phyloP scores from a whole-genome alignment of 148 eudicot species.

The Cornus suecica region DNA sequence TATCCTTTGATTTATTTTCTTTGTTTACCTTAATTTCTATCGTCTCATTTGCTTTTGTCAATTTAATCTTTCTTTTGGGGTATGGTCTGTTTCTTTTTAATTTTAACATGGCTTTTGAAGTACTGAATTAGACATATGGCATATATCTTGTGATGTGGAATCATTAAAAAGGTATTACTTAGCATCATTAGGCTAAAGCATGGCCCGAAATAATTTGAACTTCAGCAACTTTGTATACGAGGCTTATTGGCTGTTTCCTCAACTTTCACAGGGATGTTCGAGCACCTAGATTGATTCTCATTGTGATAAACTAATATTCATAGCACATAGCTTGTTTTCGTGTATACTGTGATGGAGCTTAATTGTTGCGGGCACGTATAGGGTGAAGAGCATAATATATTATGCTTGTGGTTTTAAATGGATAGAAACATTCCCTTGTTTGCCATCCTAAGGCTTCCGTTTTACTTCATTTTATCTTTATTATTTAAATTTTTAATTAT shows the following conservation, averaged over 20 bases:
- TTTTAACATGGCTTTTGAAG: neutral
- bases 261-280: neutral
- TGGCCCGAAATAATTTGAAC: neutral
- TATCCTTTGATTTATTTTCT: constrained; percentile 56
- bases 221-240: too few species aligned
- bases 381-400: neutral
- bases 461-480: neutral
- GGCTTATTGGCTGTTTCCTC: neutral
- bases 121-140: neutral
- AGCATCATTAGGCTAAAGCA: too few species aligned
- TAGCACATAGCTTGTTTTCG: neutral
- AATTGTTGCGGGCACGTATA: neutral
- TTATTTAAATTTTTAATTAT: neutral
- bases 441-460: neutral
- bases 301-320: neutral
- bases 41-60: neutral
- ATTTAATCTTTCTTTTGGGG: neutral
- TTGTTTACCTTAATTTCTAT: neutral
- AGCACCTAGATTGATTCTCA: neutral
- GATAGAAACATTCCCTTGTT: neutral
- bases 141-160: neutral
- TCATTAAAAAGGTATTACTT: neutral
- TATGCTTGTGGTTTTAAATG: neutral
- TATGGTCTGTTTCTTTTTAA: too few species aligned
- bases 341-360: neutral